Evolutionary conservation across 2,329 filamentous ascomycete genomes (phyloP).

Genomic region (Aspergillus hiratsukae): DNA sequence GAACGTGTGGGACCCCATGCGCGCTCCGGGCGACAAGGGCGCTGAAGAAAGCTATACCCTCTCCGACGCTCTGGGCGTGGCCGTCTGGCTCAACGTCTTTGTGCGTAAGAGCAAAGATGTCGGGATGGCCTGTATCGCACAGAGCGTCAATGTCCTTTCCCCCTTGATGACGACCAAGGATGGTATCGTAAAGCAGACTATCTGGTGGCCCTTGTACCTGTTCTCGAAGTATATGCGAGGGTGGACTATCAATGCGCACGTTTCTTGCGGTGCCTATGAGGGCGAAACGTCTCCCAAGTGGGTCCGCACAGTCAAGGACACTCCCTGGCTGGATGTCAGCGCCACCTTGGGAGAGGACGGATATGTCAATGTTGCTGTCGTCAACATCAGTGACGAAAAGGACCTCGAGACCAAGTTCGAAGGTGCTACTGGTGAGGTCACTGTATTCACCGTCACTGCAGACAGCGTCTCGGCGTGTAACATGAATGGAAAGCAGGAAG

Average conservation of each 20-base stretch:
- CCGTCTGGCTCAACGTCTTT: slow-evolving; percentile 72
- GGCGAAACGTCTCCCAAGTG: slow-evolving; percentile 48
- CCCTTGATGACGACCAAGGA: slow-evolving; percentile 66
- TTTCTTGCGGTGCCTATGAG: slow-evolving; percentile 59
- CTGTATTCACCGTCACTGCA: slow-evolving; percentile 62
- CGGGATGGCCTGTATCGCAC: slow-evolving; percentile 75
- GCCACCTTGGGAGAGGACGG: slow-evolving; percentile 50
- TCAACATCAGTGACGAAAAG: slow-evolving; percentile 63
- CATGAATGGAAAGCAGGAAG: slow-evolving; percentile 58
- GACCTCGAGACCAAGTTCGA: slow-evolving; percentile 58
- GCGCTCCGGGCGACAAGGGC: slow-evolving; percentile 66
- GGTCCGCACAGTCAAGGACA: slow-evolving; percentile 52
- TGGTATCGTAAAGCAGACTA: slow-evolving; percentile 66
- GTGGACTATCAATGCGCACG: slow-evolving; percentile 61
- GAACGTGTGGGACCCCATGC: slow-evolving; percentile 75
- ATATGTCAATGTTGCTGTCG: slow-evolving; percentile 62
- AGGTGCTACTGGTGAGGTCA: slow-evolving; percentile 50
- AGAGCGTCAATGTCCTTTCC: slow-evolving; percentile 72
- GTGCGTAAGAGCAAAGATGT: slow-evolving; percentile 65
- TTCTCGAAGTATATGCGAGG: slow-evolving; percentile 72
- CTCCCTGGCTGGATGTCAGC: slow-evolving; percentile 54
- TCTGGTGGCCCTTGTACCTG: slow-evolving; percentile 69
- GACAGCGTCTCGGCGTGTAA: slow-evolving; percentile 57
- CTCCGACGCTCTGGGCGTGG: slow-evolving; percentile 70
- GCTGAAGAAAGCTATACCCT: slow-evolving; percentile 72